These are phyloP conservation scores for Ehretia macrophylla DNA, from an alignment of 257 asterid genomes.

Conservation along the genomic window DNA sequence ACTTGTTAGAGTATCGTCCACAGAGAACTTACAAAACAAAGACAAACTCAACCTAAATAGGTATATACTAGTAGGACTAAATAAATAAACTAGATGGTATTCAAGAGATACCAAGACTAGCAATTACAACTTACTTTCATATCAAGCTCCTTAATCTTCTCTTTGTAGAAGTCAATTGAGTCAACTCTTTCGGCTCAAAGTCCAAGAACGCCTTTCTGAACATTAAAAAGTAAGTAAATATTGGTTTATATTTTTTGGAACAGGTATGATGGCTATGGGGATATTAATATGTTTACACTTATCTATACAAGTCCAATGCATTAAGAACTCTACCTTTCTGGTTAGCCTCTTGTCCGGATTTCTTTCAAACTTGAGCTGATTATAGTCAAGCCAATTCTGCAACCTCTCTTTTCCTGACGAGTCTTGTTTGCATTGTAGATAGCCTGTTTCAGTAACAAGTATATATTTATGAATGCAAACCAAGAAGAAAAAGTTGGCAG, in stretches of 20 bases:
- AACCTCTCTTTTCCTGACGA: constrained; percentile 65
- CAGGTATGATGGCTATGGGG: background rate
- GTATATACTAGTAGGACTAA: background rate
- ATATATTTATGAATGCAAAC: constrained; percentile 12
- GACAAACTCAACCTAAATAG: background rate
- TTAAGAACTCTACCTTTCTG: constrained; percentile 42
- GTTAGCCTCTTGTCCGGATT: constrained; percentile 83
- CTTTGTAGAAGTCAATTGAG: constrained; percentile 72
- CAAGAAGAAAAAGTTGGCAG: constrained; percentile 3
- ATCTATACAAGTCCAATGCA: too few relatives aligned
- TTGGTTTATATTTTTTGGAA: background rate
- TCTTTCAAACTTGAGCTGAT: constrained; percentile 86
- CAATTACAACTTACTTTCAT: constrained; percentile 43
- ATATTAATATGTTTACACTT: background rate
- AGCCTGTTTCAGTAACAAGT: constrained; percentile 38
- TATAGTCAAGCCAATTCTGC: constrained; percentile 91
- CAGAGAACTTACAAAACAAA: background rate
- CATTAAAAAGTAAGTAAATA: constrained; percentile 9
- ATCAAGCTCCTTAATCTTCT: constrained; percentile 56
- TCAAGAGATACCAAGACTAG: constrained; percentile 6
- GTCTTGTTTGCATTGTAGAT: constrained; percentile 83
- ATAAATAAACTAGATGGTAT: background rate
- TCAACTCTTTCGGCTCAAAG: constrained; percentile 77
- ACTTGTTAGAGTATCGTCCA: constrained; percentile 3
- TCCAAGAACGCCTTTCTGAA: constrained; percentile 85